A percentile compares a stretch with the other conserved stretches of the same genome.
These are phyloP conservation scores for Tuber brumale DNA, from an alignment of 495 filamentous ascomycete genomes.

Conservation along the genomic window DNA sequence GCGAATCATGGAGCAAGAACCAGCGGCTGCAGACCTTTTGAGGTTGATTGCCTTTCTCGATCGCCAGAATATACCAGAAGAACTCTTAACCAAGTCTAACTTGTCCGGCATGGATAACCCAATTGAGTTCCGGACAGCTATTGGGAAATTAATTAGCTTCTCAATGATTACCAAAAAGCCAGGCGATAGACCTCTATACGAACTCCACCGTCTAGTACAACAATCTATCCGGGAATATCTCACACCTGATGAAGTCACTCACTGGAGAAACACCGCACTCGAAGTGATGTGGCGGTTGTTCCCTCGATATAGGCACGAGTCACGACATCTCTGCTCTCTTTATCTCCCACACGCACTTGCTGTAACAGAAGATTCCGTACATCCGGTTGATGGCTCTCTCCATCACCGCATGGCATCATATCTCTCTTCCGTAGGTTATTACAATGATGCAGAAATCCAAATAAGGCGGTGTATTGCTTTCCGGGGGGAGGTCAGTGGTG, in stretches of 20 bases:
- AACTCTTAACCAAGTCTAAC: constrained; percentile 22
- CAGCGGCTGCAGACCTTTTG: no score
- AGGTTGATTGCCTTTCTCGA: no score
- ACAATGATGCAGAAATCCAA: constrained; percentile 6
- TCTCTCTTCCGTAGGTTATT: no score
- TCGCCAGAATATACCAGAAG: no score
- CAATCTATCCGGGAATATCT: constrained; percentile 10
- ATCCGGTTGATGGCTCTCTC: no score
- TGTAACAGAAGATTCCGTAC: no score
- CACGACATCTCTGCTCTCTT: no score
- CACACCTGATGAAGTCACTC: not conserved
- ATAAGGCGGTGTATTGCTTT: not conserved
- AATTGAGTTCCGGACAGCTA: not conserved
- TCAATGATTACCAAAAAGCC: not conserved
- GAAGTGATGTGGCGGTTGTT: no score
- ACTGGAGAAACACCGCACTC: constrained; percentile 7
- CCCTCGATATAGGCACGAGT: no score
- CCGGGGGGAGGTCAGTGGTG: constrained; percentile 6
- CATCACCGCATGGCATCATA: no score
- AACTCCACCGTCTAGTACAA: constrained; percentile 16
- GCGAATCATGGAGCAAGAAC: no score
- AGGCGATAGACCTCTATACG: constrained; percentile 3
- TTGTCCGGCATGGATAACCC: not conserved
- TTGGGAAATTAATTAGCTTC: constrained; percentile 3
- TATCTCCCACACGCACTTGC: no score